phyloP scores from a whole-genome alignment of 495 filamentous ascomycete genomes.

The Podospora pseudopauciseta region DNA sequence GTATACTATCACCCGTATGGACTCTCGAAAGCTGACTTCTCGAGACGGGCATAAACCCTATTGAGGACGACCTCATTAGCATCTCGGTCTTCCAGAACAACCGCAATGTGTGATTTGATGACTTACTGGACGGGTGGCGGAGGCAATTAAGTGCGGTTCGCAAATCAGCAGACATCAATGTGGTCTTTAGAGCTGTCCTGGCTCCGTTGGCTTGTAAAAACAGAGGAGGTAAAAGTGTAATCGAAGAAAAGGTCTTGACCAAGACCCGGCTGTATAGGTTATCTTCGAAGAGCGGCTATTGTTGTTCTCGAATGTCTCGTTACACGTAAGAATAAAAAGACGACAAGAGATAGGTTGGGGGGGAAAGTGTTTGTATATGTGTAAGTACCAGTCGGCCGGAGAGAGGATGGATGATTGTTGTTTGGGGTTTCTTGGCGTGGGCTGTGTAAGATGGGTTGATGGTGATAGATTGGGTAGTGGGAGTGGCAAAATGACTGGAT shows the following conservation, averaged over 20 bases:
- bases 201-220: background rate
- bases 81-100: too few species aligned
- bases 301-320: background rate
- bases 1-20: slow-evolving; percentile 65
- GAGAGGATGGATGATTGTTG: too few species aligned
- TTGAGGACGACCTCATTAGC: too few species aligned
- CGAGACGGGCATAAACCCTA: slow-evolving; percentile 63
- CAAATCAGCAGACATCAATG: slow-evolving; percentile 76
- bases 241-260: background rate
- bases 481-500: background rate
- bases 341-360: background rate
- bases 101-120: too few species aligned
- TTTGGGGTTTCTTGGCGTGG: too few species aligned
- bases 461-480: slow-evolving; percentile 2
- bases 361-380: background rate
- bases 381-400: background rate
- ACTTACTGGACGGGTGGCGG: slow-evolving; percentile 55
- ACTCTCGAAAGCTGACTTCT: slow-evolving; percentile 68
- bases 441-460: background rate
- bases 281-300: background rate
- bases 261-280: background rate
- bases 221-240: too few species aligned
- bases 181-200: slow-evolving; percentile 30
- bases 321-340: background rate
- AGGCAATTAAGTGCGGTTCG: slow-evolving; percentile 65